Base-by-base conservation (phyloP, 2,329 filamentous ascomycete genomes). In the Colletotrichum viniferum region DNA sequence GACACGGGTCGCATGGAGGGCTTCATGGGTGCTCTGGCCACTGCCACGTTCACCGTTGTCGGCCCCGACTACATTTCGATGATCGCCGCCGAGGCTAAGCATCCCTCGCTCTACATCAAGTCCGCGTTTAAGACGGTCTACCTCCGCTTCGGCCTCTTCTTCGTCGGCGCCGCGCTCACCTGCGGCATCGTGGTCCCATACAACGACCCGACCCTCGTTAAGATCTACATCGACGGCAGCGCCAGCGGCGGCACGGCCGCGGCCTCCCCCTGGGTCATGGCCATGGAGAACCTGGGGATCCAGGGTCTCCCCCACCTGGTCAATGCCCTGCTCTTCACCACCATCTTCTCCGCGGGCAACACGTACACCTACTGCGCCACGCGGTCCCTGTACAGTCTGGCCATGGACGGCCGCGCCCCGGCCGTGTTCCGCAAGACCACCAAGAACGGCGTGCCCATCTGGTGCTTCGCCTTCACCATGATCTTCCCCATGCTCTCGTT, bases 1-100 rank as follows among this genome's bases (percentile, higher is more conserved):
- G 80, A 88, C 55, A 86, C 94, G 0, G 94, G 94, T 43, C 89
- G 89, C 64, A 95, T 94, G 79, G 87, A 95, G 26, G 94, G 94
- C 4, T 95, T 95, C 81, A 85, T 95, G 38, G 89, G 90, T 73
- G 92, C 92, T 72, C 84, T 94, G 62, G 94, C 94, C 81, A 90
- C 90, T 76, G 92, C 91, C n/a, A 87, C 87, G 71, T 94, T 93
- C 81, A 91, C 90, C 32, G 88, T 94, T 69, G 90, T 91, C 38
- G 92, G 91, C 68, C 92, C 91, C 4, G 92, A 93, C 81, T 90
- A 88, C 38, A 92, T 93, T 64, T 91, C 91, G 66, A 91, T 93
- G 73, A 93, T 92, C 0, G 92, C 92, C 1, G 92, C 92, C 58
- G 92, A 94, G 81, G 93, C 92, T 3, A 90, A 89, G 78, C 87